phyloP scores from a whole-genome alignment of 2,329 filamentous ascomycete species.

The Fusarium nygamai region DNA sequence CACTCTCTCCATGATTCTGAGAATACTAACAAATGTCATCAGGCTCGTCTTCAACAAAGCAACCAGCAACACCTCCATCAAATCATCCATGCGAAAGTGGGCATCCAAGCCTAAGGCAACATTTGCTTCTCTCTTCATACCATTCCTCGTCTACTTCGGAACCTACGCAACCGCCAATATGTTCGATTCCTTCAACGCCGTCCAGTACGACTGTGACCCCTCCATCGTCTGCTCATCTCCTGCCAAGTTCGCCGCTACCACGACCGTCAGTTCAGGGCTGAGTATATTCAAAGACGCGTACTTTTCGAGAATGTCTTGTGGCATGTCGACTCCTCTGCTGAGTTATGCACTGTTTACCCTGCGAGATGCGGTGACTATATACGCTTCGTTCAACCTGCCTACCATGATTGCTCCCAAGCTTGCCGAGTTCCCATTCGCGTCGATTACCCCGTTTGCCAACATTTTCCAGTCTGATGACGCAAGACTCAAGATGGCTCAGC shows the following conservation, averaged over 20 bases:
- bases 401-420: conserved; percentile 37
- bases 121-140: conserved; percentile 35
- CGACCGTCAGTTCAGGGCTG: conserved; percentile 33
- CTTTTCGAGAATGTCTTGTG: conserved; percentile 31
- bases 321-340: conserved; percentile 30
- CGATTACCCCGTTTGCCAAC: conserved; percentile 24
- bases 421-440: conserved; percentile 33
- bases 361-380: conserved; percentile 39
- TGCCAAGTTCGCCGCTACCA: conserved; percentile 39
- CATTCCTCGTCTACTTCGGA: conserved; percentile 42
- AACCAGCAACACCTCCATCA: conserved; percentile 33
- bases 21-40: background rate
- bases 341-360: conserved; percentile 38
- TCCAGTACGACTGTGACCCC: conserved; percentile 27
- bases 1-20: accelerated
- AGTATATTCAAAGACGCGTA: conserved; percentile 41
- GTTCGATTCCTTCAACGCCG: conserved; percentile 39
- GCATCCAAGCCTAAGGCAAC: conserved; percentile 34
- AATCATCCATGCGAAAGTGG: conserved; percentile 37
- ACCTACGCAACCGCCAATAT: conserved; percentile 42
- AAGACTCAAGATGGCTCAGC: conserved; percentile 38
- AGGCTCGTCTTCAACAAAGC: conserved; percentile 41
- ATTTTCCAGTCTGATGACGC: conserved; percentile 37
- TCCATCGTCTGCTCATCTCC: conserved; percentile 33
- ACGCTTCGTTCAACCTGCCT: conserved; percentile 41